Evolutionary conservation across 495 filamentous ascomycete species (phyloP), one percentile per base, ranked within the genome.

Genomic region (Talaromyces thailandensis): DNA sequence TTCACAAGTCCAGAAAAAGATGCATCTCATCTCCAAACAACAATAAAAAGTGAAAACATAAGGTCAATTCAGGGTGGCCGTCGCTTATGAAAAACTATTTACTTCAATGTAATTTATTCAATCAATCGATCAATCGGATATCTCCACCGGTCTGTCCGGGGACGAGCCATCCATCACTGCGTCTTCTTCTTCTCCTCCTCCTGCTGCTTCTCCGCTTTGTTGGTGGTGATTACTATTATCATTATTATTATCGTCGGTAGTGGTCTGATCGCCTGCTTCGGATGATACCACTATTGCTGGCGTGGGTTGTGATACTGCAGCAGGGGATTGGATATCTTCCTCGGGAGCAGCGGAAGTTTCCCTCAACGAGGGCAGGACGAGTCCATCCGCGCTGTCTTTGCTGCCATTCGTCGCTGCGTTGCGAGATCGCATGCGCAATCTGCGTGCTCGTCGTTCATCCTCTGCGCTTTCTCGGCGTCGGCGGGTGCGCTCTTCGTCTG

Each of bases 401-500:
- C 79, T 77, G 37, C 76, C 73, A 67, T 69, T 72, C 26, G 76
- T 67, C 24, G 76, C 67, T 26, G 70, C 74, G 57, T 82, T 82
- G 59, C 82, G 82, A 64, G 85, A 78, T 69, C 84, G 78, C 67
- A 86, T 67, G 57, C 85, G 74, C 59, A 61, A 26, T 64, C 83
- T 63, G 50, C 88, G 76, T 66, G 81, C 81, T 37, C 79, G 76
- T 62, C 87, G 74, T 69, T 91, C 88, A 70, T 90, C 87, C 51
- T 90, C 86, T 8, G 87, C 87, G 56, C 80, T 88, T 69, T 89
- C 86, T 69, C 88, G 70, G 65, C 84, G 67, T 64, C 88, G 75
- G 64, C 88, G 79, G 58, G 79, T 83, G 63, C 83, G 83, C 62
- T 87, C 85, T 1, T 67, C 67, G 21, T 80, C 76, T 26, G 78